A percentile compares a stretch with the other conserved stretches of the same genome.
These are phyloP conservation scores for Paracorniculantispora psalliotae DNA, from an alignment of 2,329 filamentous ascomycete genomes.

Conservation along the genomic window DNA sequence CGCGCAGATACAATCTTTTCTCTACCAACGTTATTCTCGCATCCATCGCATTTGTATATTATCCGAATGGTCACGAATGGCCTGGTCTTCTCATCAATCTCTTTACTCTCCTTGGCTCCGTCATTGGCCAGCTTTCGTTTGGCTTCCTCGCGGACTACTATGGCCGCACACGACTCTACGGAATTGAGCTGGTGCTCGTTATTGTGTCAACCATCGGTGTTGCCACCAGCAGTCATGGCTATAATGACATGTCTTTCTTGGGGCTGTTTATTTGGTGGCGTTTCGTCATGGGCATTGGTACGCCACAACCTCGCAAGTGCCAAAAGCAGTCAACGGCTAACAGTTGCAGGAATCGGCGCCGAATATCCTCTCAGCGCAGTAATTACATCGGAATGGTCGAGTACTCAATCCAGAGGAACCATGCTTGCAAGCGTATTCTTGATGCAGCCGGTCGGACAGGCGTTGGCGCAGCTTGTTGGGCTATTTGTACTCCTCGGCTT, in stretches of 20 bases:
- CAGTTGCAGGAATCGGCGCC: constrained; percentile 52
- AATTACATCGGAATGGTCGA: constrained; percentile 62
- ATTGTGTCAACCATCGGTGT: constrained; percentile 54
- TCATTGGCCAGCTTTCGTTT: constrained; percentile 47
- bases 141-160: constrained; percentile 50
- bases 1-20: constrained; percentile 46
- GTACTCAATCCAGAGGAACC: constrained; percentile 57
- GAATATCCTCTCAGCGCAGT: constrained; percentile 64
- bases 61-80: constrained; percentile 40
- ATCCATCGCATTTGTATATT: constrained; percentile 49
- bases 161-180: constrained; percentile 51
- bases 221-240: constrained; percentile 47
- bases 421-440: constrained; percentile 66
- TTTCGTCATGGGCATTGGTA: constrained; percentile 50
- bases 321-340: too few relatives aligned
- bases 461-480: constrained; percentile 58
- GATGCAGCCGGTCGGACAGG: constrained; percentile 64
- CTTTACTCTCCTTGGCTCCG: constrained; percentile 47
- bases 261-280: constrained; percentile 50
- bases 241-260: constrained; percentile 45
- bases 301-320: too few relatives aligned
- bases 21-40: constrained; percentile 51
- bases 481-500: constrained; percentile 47
- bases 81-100: constrained; percentile 46
- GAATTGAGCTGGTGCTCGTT: constrained; percentile 52